Percentiles rank a stretch among this genome's conserved stretches.
These are phyloP conservation scores for Rhizopus microsporus DNA, from an alignment of 371 early-diverging fungal species.

Conservation along the genomic window DNA sequence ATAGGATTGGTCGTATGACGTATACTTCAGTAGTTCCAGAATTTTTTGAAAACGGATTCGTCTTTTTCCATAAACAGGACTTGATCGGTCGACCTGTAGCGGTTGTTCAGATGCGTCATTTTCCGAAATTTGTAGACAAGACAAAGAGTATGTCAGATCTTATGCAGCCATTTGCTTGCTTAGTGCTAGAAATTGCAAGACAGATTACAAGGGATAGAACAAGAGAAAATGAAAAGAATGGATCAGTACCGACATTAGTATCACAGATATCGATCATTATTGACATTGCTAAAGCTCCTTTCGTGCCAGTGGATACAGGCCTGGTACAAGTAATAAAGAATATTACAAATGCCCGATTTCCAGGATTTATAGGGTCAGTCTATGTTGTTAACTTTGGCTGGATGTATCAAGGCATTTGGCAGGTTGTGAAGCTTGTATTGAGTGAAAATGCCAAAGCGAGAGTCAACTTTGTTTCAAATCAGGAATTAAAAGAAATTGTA, in stretches of 20 bases:
- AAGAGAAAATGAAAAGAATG: constrained; percentile 22
- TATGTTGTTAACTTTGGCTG: constrained; percentile 56
- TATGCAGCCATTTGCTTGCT: constrained; percentile 47
- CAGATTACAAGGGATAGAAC: constrained; percentile 44
- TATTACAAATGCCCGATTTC: constrained; percentile 38
- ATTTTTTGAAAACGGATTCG: constrained; percentile 40
- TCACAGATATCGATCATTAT: constrained; percentile 48
- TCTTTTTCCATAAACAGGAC: constrained; percentile 49
- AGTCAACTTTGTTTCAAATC: constrained; percentile 35
- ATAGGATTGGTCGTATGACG: constrained; percentile 25
- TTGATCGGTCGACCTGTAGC: constrained; percentile 44
- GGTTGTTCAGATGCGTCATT: constrained; percentile 44
- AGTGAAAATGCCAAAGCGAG: constrained; percentile 48
- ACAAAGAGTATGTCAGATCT: constrained; percentile 31
- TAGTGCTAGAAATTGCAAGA: constrained; percentile 51
- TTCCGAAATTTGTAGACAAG: constrained; percentile 42
- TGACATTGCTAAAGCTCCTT: constrained; percentile 47
- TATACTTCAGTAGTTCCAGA: constrained; percentile 31
- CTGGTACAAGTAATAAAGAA: constrained; percentile 32
- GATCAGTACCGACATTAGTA: constrained; percentile 16
- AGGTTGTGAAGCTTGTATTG: constrained; percentile 44
- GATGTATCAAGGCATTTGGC: constrained; percentile 60
- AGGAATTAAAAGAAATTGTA: constrained; percentile 38
- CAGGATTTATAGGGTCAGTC: constrained; percentile 48
- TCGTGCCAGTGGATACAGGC: constrained; percentile 43